phyloP scores from a whole-genome alignment of 345 rosid species.

The Populus alba region DNA sequence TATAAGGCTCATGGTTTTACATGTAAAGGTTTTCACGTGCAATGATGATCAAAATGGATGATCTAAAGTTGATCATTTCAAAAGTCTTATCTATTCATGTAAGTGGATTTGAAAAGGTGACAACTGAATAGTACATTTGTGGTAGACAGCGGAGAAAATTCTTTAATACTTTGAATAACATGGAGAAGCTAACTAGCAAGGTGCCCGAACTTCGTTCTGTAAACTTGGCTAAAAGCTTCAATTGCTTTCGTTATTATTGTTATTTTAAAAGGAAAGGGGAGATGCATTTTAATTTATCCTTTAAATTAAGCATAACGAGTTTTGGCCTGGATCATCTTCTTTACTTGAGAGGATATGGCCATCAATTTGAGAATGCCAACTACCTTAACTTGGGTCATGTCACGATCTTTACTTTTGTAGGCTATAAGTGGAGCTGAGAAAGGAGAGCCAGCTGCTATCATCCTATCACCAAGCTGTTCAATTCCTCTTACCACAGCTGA shows the following conservation, averaged over 20 bases:
- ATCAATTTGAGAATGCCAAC: neutral
- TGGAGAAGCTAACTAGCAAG: too few relatives aligned
- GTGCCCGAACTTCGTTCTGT: too few relatives aligned
- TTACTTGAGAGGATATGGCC: neutral
- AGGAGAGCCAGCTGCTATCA: conserved; percentile 94
- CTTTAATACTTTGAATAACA: conserved; percentile 1
- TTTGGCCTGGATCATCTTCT: neutral
- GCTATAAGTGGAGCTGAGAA: conserved; percentile 78
- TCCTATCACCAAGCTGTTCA: conserved; percentile 69
- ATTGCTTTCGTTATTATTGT: neutral
- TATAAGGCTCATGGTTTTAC: conserved; percentile 7
- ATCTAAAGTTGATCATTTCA: neutral
- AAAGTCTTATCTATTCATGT: neutral
- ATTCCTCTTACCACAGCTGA: conserved; percentile 46
- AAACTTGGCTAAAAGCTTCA: neutral
- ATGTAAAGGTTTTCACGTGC: neutral
- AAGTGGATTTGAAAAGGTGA: neutral
- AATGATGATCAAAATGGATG: neutral
- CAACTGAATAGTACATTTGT: neutral
- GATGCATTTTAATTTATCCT: neutral
- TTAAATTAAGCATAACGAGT: neutral
- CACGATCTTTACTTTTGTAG: conserved; percentile 32
- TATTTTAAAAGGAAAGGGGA: too few relatives aligned
- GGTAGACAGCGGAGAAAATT: neutral
- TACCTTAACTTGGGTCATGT: neutral